Percentiles rank a stretch among this genome's conserved stretches.
phyloP scores from a whole-genome alignment of 306 rosid genomes.

The Herpetospermum pedunculosum region DNA sequence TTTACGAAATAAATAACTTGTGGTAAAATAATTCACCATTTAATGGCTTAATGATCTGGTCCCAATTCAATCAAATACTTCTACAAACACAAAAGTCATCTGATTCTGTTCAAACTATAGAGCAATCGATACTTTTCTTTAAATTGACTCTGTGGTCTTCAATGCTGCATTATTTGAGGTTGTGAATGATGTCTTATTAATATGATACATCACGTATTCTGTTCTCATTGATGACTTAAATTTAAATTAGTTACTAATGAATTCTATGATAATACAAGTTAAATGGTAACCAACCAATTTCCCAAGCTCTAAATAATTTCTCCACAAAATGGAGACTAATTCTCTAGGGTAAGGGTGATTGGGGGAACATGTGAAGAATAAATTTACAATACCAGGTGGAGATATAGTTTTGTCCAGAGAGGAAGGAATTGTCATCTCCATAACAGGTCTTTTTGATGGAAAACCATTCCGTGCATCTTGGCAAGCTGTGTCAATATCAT shows the following conservation, averaged over 20 bases:
- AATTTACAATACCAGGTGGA: conserved; percentile 53
- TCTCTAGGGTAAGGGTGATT: neutral
- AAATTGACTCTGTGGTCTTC: neutral
- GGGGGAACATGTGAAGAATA: neutral
- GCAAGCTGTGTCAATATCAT: conserved; percentile 69
- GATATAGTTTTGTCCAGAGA: conserved; percentile 72
- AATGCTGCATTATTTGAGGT: neutral
- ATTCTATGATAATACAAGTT: neutral
- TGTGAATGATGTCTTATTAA: neutral
- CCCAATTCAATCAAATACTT: neutral
- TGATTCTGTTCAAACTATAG: neutral
- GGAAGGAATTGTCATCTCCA: conserved; percentile 96
- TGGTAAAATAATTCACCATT: neutral
- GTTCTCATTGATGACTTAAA: neutral
- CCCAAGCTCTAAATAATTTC: neutral
- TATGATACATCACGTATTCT: neutral
- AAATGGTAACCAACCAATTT: neutral
- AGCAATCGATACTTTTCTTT: neutral
- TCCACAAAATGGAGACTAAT: neutral
- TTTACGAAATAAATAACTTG: neutral
- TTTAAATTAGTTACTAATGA: neutral
- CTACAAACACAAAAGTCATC: neutral
- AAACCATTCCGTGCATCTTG: conserved; percentile 70
- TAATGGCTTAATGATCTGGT: neutral
- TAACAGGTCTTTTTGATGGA: conserved; percentile 71